These are phyloP conservation scores for Tetrahymena malaccensis DNA, from an alignment of 73 alveolate species.

Conservation along the genomic window DNA sequence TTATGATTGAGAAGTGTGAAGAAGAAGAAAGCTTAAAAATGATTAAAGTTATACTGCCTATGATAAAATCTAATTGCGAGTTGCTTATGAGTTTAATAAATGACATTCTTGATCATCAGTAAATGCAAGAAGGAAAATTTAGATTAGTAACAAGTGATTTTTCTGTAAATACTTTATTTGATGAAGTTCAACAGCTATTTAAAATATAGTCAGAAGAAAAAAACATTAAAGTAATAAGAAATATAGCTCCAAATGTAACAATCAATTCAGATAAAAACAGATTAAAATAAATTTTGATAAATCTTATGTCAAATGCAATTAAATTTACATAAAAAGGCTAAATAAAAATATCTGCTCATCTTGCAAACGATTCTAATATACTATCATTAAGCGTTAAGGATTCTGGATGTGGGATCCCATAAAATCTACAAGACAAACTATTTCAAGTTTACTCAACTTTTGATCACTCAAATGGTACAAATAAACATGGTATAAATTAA, in stretches of 20 bases:
- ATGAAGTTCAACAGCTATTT: not conserved
- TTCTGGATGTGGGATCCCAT: not conserved
- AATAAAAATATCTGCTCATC: not conserved
- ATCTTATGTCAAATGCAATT: slow-evolving; percentile 7
- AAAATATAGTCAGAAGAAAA: not conserved
- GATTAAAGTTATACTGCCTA: not conserved
- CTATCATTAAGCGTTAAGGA: not conserved
- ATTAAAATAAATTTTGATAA: not conserved
- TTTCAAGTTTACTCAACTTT: not conserved
- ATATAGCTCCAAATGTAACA: not conserved
- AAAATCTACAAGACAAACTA: not conserved
- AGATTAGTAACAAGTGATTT: not conserved
- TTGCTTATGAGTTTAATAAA: not conserved
- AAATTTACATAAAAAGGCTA: not conserved
- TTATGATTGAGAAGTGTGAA: not conserved
- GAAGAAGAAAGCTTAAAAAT: not conserved
- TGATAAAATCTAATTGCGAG: not conserved
- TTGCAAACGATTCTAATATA: not conserved
- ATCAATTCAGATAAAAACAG: slow-evolving; percentile 4
- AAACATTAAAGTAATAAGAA: not conserved
- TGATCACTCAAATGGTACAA: not conserved
- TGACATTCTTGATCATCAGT: slow-evolving; percentile 3
- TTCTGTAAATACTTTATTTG: not conserved
- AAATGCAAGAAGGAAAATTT: slow-evolving; percentile 4
- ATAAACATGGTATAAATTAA: not conserved